phyloP scores from a whole-genome alignment of 2,329 filamentous ascomycete genomes.

The Hirsutella thompsonii region DNA sequence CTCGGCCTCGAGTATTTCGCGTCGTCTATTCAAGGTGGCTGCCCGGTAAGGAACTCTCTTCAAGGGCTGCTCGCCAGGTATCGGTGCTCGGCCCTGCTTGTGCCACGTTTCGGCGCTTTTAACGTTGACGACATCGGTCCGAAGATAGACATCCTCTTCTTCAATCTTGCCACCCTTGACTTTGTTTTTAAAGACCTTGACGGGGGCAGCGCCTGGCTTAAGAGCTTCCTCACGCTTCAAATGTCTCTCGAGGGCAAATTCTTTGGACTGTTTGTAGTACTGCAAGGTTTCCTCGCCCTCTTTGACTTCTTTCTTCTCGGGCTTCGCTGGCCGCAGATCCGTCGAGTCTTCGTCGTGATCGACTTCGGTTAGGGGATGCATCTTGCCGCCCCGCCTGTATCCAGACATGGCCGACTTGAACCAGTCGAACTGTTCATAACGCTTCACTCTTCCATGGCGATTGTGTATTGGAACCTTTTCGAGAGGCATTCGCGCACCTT shows the following conservation, averaged over 20 bases:
- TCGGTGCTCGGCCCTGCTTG: constrained; percentile 77
- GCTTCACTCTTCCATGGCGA: constrained; percentile 61
- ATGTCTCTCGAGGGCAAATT: constrained; percentile 77
- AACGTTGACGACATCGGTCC: constrained; percentile 70
- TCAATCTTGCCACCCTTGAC: constrained; percentile 62
- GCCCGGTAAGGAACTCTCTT: constrained; percentile 86
- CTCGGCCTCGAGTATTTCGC: constrained; percentile 79
- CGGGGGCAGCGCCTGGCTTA: constrained; percentile 50
- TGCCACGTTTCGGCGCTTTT: constrained; percentile 96
- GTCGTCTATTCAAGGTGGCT: constrained; percentile 74
- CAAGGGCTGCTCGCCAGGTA: constrained; percentile 56
- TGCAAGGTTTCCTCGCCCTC: constrained; percentile 74
- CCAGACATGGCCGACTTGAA: constrained; percentile 68
- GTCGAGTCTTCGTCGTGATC: constrained; percentile 71
- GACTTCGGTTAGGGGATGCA: constrained; percentile 47
- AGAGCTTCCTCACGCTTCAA: constrained; percentile 87
- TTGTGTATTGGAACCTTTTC: constrained; percentile 77
- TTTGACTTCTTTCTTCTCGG: constrained; percentile 59
- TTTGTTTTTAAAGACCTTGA: constrained; percentile 61
- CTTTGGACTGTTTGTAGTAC: constrained; percentile 74
- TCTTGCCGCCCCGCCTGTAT: constrained; percentile 42
- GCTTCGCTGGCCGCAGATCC: constrained; percentile 60
- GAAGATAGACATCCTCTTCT: constrained; percentile 68
- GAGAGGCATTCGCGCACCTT: constrained; percentile 63
- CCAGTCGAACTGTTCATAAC: constrained; percentile 75